Base-by-base conservation (phyloP, 495 filamentous ascomycete genomes). In the Xylaria intraflava region DNA sequence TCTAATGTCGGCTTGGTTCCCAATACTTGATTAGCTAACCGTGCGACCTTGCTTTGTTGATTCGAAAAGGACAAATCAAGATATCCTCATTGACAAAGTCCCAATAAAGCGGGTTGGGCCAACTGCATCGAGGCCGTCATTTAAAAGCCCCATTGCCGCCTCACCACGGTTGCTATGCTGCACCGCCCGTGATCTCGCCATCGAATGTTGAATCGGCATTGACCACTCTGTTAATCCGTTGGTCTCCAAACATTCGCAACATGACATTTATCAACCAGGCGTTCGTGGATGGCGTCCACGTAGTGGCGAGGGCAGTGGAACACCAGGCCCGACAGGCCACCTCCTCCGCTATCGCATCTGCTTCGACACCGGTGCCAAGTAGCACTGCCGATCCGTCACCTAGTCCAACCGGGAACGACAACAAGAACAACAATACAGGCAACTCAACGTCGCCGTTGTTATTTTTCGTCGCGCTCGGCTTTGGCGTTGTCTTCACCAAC, bases 401-500 rank as follows among this genome's bases (percentile, higher is more conserved):
- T 33, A 40, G 2, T 17, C 44, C 44, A 9, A 47, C n/a, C 17
- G 22, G 22, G 49, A 44, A 6, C 27, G 56, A 44, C 0, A 53
- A 19, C 40, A 61, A 46, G 42, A 56, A 54, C 8, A 56, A 57
- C 22, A 53, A 49, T 8, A 24, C 45, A 8, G 58, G 56, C 26
- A 57, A 62, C 24, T 90, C 87, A n/a, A 93, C 82, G 59, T 94
- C 89, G 7, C 94, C 93, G 20, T 70, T 99, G 43, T 78, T 98
- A 2, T 98, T 98, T 67, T 97, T 98, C 67, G 93, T 98, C 26
- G 93, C 94, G 9, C 75, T 99, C 48, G 93, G 93, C 6, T 99
- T 99, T 65, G 93, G 93, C 51, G 94, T 99, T 22, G 93, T 99
- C 19, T 99, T 99, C 65, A 99, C 93, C 31, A 99, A 97, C 69